These are phyloP conservation scores for Prasinococcaceae sp. DNA, from an alignment of 139 green algal genomes.

Conservation along the genomic window DNA sequence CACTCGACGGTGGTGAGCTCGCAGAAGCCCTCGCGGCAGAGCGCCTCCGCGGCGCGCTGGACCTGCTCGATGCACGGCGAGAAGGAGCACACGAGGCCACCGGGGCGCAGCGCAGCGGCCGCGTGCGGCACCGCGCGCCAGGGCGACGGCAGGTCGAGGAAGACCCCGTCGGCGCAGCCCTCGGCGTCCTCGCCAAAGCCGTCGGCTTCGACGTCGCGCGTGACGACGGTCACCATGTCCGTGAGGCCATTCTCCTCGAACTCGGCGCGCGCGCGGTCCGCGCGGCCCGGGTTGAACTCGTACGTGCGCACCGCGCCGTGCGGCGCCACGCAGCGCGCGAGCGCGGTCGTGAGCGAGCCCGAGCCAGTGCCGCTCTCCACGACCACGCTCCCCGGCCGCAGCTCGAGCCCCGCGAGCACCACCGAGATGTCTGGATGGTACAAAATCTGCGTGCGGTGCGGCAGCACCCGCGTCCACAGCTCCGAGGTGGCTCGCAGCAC, in stretches of 20 bases:
- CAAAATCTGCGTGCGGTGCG: slow-evolving; percentile 59
- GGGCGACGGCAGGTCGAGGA: slow-evolving; percentile 87
- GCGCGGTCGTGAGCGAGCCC: slow-evolving; percentile 73
- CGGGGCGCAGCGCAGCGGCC: slow-evolving; percentile 41
- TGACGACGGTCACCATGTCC: slow-evolving; percentile 20
- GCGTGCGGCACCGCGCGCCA: slow-evolving; percentile 59
- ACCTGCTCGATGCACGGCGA: slow-evolving; percentile 93
- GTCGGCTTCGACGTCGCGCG: slow-evolving; percentile 16
- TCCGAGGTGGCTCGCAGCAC: slow-evolving; percentile 69
- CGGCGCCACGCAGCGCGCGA: slow-evolving; percentile 65
- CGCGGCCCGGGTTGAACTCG: slow-evolving; percentile 75
- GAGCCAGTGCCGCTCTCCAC: slow-evolving; percentile 79
- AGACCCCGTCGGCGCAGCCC: slow-evolving; percentile 59
- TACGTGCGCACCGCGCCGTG: slow-evolving; percentile 75
- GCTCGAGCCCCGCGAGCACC: slow-evolving; percentile 56
- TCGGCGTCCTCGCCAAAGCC: slow-evolving; percentile 60
- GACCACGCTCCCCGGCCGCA: slow-evolving; percentile 55
- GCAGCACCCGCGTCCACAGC: slow-evolving; percentile 74
- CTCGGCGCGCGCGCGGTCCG: slow-evolving; percentile 33
- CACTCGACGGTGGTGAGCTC: slow-evolving; percentile 18
- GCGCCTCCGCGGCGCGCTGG: slow-evolving; percentile 35
- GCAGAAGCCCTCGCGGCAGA: slow-evolving; percentile 13
- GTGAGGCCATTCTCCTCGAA: slow-evolving; percentile 31
- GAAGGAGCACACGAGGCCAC: slow-evolving; percentile 80
- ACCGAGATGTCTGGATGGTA: slow-evolving; percentile 49